A percentile compares a stretch with the other conserved stretches of the same genome.
phyloP scores from a whole-genome alignment of 139 green algal species.

The Auxenochlorella pyrenoidosa region DNA sequence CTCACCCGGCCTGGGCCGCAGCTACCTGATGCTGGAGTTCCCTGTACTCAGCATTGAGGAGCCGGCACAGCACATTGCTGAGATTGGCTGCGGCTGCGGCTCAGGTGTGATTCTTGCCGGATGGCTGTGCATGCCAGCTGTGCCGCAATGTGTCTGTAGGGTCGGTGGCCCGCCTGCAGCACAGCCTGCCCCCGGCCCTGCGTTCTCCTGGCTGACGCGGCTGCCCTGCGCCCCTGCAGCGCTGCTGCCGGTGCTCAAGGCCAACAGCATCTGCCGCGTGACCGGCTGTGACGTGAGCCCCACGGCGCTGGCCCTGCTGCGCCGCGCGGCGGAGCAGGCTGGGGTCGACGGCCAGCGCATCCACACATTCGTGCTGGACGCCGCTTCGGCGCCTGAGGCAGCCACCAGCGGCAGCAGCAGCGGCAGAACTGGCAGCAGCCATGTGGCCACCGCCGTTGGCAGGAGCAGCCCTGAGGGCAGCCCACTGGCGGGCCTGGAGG shows the following conservation, averaged over 20 bases:
- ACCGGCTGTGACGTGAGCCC: constrained; percentile 71
- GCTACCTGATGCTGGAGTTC: constrained; percentile 83
- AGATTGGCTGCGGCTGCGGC: constrained; percentile 81
- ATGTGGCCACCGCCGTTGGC: neutral
- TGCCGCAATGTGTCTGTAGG: neutral
- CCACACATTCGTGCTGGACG: constrained; percentile 41
- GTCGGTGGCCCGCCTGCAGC: neutral
- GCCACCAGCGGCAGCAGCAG: neutral
- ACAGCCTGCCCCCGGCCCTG: neutral
- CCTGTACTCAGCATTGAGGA: constrained; percentile 47
- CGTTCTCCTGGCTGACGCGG: neutral
- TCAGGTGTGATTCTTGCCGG: neutral
- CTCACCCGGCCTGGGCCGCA: neutral
- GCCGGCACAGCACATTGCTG: constrained; percentile 60
- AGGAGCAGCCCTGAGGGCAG: neutral
- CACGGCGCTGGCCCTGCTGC: constrained; percentile 68
- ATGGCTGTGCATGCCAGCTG: neutral
- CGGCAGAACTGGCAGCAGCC: neutral
- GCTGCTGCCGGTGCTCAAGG: constrained; percentile 74
- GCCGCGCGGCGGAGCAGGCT: constrained; percentile 39
- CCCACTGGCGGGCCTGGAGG: constrained; percentile 42
- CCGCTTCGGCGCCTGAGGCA: neutral
- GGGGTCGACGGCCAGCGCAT: constrained; percentile 53
- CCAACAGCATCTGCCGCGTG: constrained; percentile 51
- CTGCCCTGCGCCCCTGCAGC: neutral